Conservation (phyloP, 1,139 yeast genomes). For the Yamadazyma dushanensis region DNA sequence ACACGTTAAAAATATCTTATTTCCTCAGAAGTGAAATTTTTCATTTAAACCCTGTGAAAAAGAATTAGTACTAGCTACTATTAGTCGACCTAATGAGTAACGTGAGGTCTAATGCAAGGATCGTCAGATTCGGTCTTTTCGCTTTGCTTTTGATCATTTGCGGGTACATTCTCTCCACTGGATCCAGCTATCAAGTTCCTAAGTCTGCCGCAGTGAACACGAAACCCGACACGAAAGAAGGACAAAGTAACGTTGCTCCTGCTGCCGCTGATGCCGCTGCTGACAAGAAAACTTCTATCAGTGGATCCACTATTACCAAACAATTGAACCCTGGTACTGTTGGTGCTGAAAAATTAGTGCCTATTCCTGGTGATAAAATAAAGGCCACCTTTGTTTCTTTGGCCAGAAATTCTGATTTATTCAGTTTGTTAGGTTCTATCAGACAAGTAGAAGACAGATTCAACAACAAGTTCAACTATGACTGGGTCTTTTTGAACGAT, state of each 20-base stretch:
- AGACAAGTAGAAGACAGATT: conserved; percentile 49
- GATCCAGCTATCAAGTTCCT: conserved; percentile 38
- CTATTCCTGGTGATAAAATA: conserved; percentile 25
- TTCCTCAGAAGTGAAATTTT: neutral
- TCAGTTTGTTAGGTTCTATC: conserved; percentile 37
- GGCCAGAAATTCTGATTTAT: conserved; percentile 44
- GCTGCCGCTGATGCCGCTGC: conserved; percentile 10
- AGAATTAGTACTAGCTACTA: too few relatives aligned
- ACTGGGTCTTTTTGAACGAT: conserved; percentile 50
- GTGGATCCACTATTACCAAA: conserved; percentile 7
- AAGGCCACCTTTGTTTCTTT: conserved; percentile 49
- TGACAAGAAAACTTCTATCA: conserved; percentile 3
- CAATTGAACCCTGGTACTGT: conserved; percentile 12
- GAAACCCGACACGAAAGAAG: conserved; percentile 13
- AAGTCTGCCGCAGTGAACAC: conserved; percentile 12
- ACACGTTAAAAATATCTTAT: neutral
- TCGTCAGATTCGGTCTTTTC: conserved; percentile 60
- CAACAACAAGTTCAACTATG: conserved; percentile 42
- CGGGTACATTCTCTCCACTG: conserved; percentile 61
- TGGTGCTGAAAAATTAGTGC: conserved; percentile 17
- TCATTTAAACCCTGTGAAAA: conserved; percentile 1
- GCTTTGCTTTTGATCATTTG: conserved; percentile 57
- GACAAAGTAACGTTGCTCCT: too few relatives aligned
- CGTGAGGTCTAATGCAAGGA: conserved; percentile 61
- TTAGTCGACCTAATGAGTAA: too few relatives aligned